These are phyloP conservation scores for Neurospora sublineolata DNA, from an alignment of 495 filamentous ascomycete species.

Conservation along the genomic window DNA sequence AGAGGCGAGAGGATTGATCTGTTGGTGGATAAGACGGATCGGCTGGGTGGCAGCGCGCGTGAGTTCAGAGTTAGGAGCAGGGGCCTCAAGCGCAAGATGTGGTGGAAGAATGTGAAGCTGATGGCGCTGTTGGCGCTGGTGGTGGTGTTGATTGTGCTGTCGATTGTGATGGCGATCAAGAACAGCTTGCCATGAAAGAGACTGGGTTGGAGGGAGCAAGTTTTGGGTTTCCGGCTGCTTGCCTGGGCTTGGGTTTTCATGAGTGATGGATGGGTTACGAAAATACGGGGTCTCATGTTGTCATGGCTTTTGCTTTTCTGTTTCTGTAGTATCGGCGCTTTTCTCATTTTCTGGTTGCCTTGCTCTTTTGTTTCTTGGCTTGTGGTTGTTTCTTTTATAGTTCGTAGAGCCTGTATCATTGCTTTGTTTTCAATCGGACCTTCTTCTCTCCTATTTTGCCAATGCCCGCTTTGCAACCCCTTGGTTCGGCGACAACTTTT, in stretches of 20 bases:
- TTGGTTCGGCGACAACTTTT: constrained; percentile 81
- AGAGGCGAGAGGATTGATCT: constrained; percentile 89
- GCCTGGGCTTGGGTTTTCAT: not conserved
- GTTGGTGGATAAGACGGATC: constrained; percentile 93
- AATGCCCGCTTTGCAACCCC: constrained; percentile 55
- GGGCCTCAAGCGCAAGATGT: constrained; percentile 84
- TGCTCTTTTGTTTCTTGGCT: not conserved
- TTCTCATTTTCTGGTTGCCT: not conserved
- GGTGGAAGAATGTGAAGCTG: constrained; percentile 98
- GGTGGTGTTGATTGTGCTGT: constrained; percentile 61
- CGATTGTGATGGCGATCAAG: constrained; percentile 34
- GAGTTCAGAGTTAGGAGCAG: constrained; percentile 82
- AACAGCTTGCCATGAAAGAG: constrained; percentile 14
- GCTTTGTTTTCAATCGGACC: not conserved
- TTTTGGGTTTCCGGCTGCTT: not conserved
- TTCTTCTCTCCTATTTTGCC: not conserved
- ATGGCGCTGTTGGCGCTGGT: constrained; percentile 81
- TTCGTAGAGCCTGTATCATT: not conserved
- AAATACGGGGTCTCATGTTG: not conserved
- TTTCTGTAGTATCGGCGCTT: not conserved
- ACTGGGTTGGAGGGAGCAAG: not conserved
- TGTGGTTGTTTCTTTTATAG: not conserved
- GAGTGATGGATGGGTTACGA: not conserved
- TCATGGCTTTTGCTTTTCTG: not conserved
- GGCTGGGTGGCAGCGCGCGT: constrained; percentile 70